Conservation (phyloP, 805 yeast genomes). For the Wickerhamiella lipophila region DNA sequence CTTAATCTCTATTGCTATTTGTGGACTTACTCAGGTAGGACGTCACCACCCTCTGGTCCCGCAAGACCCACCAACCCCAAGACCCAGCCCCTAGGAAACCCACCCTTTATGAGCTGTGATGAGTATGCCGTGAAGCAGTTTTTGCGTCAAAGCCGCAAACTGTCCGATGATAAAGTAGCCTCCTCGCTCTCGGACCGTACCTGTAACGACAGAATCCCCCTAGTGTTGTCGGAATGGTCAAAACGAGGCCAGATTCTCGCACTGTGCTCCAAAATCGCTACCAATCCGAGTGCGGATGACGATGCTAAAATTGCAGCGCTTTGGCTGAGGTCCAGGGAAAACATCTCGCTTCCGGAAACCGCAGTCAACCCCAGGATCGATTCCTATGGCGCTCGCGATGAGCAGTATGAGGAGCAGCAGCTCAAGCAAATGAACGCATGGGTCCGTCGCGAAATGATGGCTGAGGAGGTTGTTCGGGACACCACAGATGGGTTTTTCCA, state of each 20-base stretch:
- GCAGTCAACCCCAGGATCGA: constrained; percentile 22
- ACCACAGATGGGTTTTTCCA: constrained; percentile 5
- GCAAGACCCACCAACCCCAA: neutral
- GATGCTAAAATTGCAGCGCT: constrained; percentile 14
- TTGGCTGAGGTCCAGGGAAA: constrained; percentile 19
- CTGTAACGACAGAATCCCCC: constrained; percentile 4
- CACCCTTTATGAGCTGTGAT: neutral
- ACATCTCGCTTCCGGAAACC: constrained; percentile 18
- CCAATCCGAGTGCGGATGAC: neutral
- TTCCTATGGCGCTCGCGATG: constrained; percentile 21
- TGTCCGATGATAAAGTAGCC: constrained; percentile 3
- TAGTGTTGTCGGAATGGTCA: constrained; percentile 12
- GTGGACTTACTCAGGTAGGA: too few relatives aligned
- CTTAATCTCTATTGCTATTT: too few relatives aligned
- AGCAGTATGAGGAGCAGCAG: constrained; percentile 1
- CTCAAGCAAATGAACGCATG: neutral
- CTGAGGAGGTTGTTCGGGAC: constrained; percentile 9
- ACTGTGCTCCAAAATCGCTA: constrained; percentile 6
- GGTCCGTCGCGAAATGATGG: constrained; percentile 3
- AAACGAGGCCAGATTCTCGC: constrained; percentile 10
- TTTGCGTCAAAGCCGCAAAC: constrained; percentile 2
- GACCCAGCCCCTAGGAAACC: neutral
- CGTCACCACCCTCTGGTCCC: too few relatives aligned
- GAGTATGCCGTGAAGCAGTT: constrained; percentile 5
- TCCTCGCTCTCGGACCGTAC: neutral